Base-by-base conservation (phyloP, 2,329 filamentous ascomycete species). In the Xylaria sp. region DNA sequence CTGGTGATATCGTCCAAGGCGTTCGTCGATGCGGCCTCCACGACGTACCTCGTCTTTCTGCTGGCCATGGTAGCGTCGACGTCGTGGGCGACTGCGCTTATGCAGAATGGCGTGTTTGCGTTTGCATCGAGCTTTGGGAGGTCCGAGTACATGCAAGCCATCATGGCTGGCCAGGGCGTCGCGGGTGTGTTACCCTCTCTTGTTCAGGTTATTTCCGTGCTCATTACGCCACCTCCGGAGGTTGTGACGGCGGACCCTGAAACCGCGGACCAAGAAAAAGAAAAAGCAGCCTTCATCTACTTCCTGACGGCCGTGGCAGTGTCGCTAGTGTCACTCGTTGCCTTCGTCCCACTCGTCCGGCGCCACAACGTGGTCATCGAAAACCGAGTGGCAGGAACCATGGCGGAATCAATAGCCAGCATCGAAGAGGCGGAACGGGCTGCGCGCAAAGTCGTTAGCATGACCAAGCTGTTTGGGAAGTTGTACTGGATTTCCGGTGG, bases 51-150 rank as follows among this genome's bases (percentile, higher is more conserved):
- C 65, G 85, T 80, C 27, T 97, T 98, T 77, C 79, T 97, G 60
- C 89, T 99, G 78, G 63, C 89, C 68, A 94, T 94, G 86, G 94
- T 97, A 4, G 90, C 92, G 68, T 81, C 83, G n/a, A 88, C 94
- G 0, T 92, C 93, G 71, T 84, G 91, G 76, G 94, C 93, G 0
- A 92, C 94, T 0, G 94, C 92, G 0, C 83, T 97, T 57, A 92
- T 94, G 72, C 96, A 98, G 80, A 98, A 98, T 78, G 96, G 96
- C 20, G 89, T 96, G 11, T 97, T 97, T 77, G 93, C 96, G 2
- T 98, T 94, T 77, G 94, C 93, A 2, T 89, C 92, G 3, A 90
- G 92, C 59, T 98, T 97, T 75, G 93, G 90, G 39, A 85, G 92
- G 58, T 88, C 91, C 22, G 92, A 96, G 79, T 99, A 98, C 79